Conservation (phyloP, 805 yeast species). For the Nakazawaea peltata region DNA sequence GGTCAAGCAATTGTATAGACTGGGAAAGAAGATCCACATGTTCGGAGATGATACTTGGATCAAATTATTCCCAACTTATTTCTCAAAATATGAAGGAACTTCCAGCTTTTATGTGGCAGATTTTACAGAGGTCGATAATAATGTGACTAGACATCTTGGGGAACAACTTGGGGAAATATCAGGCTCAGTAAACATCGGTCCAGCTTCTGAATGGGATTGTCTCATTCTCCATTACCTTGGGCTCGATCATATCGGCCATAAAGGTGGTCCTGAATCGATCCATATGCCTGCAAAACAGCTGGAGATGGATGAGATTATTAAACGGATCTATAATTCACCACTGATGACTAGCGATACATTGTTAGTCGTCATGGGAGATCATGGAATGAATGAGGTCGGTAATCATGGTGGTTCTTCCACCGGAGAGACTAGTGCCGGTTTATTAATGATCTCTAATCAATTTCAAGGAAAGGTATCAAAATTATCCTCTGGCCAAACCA, state of each 20-base stretch:
- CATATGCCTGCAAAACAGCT: constrained; percentile 76
- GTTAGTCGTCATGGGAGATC: constrained; percentile 81
- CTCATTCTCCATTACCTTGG: constrained; percentile 88
- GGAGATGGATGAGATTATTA: constrained; percentile 76
- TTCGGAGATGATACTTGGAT: constrained; percentile 99
- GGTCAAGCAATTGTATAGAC: constrained; percentile 55
- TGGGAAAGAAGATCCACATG: constrained; percentile 53
- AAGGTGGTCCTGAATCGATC: constrained; percentile 80
- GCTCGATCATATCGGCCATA: constrained; percentile 95
- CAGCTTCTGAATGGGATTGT: constrained; percentile 62
- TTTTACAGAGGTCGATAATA: constrained; percentile 86
- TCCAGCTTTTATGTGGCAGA: constrained; percentile 92
- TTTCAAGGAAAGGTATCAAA: constrained; percentile 25
- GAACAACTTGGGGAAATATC: too few species aligned
- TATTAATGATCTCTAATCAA: constrained; percentile 60
- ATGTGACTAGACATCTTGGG: constrained; percentile 83
- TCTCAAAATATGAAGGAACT: constrained; percentile 73
- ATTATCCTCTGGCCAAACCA: constrained; percentile 15
- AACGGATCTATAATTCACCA: constrained; percentile 34
- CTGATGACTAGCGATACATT: constrained; percentile 39
- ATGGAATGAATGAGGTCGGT: constrained; percentile 93
- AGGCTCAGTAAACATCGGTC: too few species aligned
- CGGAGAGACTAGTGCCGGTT: constrained; percentile 88
- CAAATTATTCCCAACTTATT: constrained; percentile 71
- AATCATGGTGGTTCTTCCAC: constrained; percentile 94